A percentile compares a stretch with the other conserved stretches of the same genome.
Conservation (phyloP, 208 protist species). For the Leishmania guyanensis region DNA sequence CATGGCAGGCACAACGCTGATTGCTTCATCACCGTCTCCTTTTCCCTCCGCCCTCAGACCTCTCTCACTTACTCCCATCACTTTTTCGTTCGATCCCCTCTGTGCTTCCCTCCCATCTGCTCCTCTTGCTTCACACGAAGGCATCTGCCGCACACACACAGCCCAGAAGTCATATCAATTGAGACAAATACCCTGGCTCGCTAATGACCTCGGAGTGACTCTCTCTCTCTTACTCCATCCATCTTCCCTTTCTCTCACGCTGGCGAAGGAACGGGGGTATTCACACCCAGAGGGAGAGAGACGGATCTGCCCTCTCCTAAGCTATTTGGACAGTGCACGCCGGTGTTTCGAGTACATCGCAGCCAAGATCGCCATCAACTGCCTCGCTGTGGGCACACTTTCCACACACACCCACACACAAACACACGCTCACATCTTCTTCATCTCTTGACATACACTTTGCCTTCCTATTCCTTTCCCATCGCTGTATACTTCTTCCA, state of each 20-base stretch:
- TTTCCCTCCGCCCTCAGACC: neutral
- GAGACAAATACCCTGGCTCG: neutral
- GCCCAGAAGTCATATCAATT: neutral
- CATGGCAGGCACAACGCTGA: neutral
- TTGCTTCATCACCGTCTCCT: neutral
- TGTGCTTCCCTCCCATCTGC: neutral
- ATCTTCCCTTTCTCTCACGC: neutral
- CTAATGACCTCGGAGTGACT: neutral
- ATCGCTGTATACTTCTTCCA: neutral
- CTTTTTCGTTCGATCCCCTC: neutral
- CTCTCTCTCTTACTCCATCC: neutral
- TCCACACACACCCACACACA: neutral
- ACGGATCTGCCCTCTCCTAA: neutral
- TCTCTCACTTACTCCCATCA: neutral
- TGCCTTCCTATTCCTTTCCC: constrained; percentile 7
- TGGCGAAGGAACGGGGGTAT: neutral
- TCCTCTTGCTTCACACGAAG: neutral
- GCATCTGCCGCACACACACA: neutral
- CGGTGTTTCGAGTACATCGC: neutral
- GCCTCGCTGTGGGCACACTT: neutral
- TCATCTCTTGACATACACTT: neutral
- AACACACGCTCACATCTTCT: neutral
- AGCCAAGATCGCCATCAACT: neutral
- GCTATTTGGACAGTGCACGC: neutral
- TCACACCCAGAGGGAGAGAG: neutral